Evolutionary conservation across 306 rosid genomes (phyloP).

Genomic region (Dicorynia guianensis): DNA sequence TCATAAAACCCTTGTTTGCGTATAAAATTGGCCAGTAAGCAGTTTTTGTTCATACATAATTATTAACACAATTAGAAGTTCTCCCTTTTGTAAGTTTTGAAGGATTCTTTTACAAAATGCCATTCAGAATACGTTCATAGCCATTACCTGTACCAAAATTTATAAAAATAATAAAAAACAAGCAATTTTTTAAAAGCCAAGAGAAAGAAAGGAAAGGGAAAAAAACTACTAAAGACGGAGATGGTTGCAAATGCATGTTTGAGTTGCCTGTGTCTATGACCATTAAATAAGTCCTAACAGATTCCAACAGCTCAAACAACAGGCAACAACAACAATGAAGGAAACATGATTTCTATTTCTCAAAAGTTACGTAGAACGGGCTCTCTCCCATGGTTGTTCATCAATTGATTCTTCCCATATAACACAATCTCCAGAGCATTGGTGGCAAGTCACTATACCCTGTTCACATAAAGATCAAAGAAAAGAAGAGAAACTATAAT

Average conservation of each 20-base stretch:
- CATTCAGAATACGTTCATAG: too few species aligned
- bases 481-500: conserved; percentile 12
- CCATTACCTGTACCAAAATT: too few species aligned
- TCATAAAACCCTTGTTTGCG: neutral
- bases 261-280: neutral
- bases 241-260: neutral
- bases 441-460: conserved; percentile 90
- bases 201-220: neutral
- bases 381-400: conserved; percentile 95
- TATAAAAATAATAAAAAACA: too few species aligned
- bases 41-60: neutral
- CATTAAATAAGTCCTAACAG: neutral
- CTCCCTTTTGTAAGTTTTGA: conserved; percentile 7
- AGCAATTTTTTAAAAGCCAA: conserved; percentile 23
- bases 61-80: conserved; percentile 3
- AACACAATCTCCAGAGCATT: conserved; percentile 88
- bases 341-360: neutral
- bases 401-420: conserved; percentile 97
- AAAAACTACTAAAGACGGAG: neutral
- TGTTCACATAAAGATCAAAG: conserved; percentile 42
- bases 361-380: conserved; percentile 70
- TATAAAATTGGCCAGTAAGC: conserved; percentile 8
- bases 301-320: conserved; percentile 23
- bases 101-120: neutral
- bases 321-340: conserved; percentile 25